Conservation (phyloP, 2,329 filamentous ascomycete species). For the Hypoxylon sp. region DNA sequence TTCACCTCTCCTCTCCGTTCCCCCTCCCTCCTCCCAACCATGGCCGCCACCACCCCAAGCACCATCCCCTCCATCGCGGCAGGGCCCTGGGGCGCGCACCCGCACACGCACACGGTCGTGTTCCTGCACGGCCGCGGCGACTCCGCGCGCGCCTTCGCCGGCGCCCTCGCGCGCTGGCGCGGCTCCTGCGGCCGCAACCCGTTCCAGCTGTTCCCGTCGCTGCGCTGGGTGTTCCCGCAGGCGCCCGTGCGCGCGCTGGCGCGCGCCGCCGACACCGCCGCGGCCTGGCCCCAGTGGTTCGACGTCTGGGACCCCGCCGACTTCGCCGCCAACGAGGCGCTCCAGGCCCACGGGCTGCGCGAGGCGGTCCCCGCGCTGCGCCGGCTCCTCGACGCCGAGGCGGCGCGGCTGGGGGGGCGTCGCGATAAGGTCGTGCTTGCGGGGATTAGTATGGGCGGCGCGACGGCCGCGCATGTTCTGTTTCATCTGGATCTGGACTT, state of each 20-base stretch:
- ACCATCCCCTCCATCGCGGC: conserved; percentile 21
- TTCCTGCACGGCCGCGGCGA: conserved; percentile 58
- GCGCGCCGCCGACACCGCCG: too few species aligned
- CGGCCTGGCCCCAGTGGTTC: conserved; percentile 57
- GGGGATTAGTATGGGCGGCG: conserved; percentile 57
- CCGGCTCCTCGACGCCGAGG: conserved; percentile 47
- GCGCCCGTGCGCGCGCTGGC: conserved; percentile 47
- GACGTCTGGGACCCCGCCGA: conserved; percentile 55
- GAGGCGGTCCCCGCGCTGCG: conserved; percentile 49
- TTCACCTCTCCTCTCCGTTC: too few species aligned
- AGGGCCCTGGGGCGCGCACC: conserved; percentile 41
- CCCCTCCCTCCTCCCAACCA: conserved; percentile 9
- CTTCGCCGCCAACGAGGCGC: conserved; percentile 50
- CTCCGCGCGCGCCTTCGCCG: conserved; percentile 45
- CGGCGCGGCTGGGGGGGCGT: conserved; percentile 45
- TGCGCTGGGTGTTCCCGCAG: conserved; percentile 59
- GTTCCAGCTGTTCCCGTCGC: conserved; percentile 51
- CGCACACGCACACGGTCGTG: conserved; percentile 54
- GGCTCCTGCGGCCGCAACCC: conserved; percentile 48
- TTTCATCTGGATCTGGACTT: conserved; percentile 38
- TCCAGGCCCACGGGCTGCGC: conserved; percentile 52
- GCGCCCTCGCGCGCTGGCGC: conserved; percentile 42
- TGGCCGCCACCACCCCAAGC: conserved; percentile 1
- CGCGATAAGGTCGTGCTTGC: conserved; percentile 52
- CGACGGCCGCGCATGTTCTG: conserved; percentile 44